Conservation (phyloP, 2,329 filamentous ascomycete genomes). For the Paecilomyces fulvus region DNA sequence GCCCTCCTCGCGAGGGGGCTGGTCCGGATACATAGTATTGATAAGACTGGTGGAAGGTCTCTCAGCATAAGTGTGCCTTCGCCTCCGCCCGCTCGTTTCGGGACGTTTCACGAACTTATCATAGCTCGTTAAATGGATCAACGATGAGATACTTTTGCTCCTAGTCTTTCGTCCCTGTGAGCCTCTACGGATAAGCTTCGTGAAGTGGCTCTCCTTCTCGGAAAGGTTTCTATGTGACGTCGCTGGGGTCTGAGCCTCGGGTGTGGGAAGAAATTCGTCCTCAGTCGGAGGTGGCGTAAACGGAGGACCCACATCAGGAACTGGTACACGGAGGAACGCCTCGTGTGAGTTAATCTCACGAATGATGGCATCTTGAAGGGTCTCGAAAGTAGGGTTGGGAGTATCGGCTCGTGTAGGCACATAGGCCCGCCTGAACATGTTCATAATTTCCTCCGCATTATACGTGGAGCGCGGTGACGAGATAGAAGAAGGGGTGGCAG, state of each 20-base stretch:
- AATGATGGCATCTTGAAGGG: conserved; percentile 35
- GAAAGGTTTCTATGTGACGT: conserved; percentile 7
- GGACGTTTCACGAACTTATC: conserved; percentile 13
- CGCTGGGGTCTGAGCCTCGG: conserved; percentile 5
- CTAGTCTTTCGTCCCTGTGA: conserved; percentile 16
- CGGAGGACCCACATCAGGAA: conserved; percentile 21
- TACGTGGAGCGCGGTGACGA: conserved; percentile 18
- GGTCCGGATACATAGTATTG: conserved; percentile 10
- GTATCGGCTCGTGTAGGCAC: conserved; percentile 18
- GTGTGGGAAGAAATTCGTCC: conserved; percentile 13
- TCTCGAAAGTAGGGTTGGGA: conserved; percentile 31
- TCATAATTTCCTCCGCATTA: conserved; percentile 34
- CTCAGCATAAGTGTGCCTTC: conserved; percentile 35
- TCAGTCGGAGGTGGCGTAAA: conserved; percentile 24
- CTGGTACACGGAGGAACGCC: conserved; percentile 28
- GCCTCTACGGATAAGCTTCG: conserved; percentile 21
- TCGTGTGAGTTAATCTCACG: conserved; percentile 38
- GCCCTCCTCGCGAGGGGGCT: conserved; percentile 1
- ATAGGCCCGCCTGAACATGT: conserved; percentile 32
- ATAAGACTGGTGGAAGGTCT: conserved; percentile 24
- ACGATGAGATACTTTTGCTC: conserved; percentile 19
- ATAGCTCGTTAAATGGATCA: conserved; percentile 12
- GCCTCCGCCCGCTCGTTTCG: conserved; percentile 13
- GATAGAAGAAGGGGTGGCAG: conserved; percentile 15
- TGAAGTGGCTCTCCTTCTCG: conserved; percentile 22